Evolutionary conservation across 1,284 basidiomycete genomes (phyloP).

Genomic region (Phylloboletellus chloephorus): DNA sequence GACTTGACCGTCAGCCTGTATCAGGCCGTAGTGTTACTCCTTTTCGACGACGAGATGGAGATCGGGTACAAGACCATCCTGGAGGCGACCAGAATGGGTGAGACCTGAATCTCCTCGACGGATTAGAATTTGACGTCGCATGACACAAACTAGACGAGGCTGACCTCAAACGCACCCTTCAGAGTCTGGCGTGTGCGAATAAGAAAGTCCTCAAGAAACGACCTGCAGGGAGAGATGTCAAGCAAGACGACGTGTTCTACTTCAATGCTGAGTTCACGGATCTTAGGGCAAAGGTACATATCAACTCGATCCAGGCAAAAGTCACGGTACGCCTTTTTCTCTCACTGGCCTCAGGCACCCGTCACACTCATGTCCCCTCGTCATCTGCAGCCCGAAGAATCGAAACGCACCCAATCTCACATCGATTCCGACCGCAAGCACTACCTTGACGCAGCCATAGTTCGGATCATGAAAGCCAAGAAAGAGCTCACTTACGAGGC

Average conservation of each 20-base stretch:
- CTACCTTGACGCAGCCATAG: slow-evolving; percentile 89
- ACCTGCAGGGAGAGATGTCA: slow-evolving; percentile 77
- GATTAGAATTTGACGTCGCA: slow-evolving; percentile 5
- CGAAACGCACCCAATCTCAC: slow-evolving; percentile 72
- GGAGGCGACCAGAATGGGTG: slow-evolving; percentile 71
- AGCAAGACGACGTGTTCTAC: slow-evolving; percentile 65
- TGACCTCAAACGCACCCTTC: slow-evolving; percentile 80
- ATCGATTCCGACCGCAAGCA: slow-evolving; percentile 86
- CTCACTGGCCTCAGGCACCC: not conserved
- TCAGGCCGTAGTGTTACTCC: slow-evolving; percentile 81
- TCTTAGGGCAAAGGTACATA: slow-evolving; percentile 76
- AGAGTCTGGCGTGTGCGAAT: slow-evolving; percentile 88
- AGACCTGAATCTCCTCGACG: slow-evolving; percentile 25
- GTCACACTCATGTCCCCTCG: not conserved
- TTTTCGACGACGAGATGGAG: slow-evolving; percentile 75
- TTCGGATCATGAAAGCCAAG: slow-evolving; percentile 89
- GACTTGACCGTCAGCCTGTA: slow-evolving; percentile 90
- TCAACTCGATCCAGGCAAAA: slow-evolving; percentile 95
- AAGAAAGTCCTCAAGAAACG: slow-evolving; percentile 85
- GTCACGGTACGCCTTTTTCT: slow-evolving; percentile 31
- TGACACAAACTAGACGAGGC: slow-evolving; percentile 48
- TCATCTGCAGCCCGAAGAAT: slow-evolving; percentile 70
- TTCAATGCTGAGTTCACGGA: slow-evolving; percentile 87
- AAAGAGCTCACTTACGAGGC: slow-evolving; percentile 78
- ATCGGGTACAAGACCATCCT: slow-evolving; percentile 68